A percentile compares a stretch with the other conserved stretches of the same genome.
Evolutionary conservation across 305 asterid species (phyloP).

Genomic region (Solanum hybrid): DNA sequence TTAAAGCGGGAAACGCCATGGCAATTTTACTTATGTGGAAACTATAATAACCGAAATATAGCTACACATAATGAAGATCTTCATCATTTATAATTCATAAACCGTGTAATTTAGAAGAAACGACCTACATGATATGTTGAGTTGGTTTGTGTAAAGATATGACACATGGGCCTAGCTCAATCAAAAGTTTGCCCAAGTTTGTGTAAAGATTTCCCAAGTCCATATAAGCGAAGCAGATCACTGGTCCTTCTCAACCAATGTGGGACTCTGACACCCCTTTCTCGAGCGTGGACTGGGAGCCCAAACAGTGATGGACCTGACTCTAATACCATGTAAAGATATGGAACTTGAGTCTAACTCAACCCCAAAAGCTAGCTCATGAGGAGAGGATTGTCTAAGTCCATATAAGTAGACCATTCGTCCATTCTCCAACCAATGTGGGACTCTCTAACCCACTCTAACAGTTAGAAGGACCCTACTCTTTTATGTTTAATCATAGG

Average conservation of each 20-base stretch:
- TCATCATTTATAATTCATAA: neutral
- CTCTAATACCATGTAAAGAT: neutral
- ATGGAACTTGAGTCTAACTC: neutral
- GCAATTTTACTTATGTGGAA: neutral
- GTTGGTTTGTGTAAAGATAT: neutral
- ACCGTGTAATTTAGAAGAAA: neutral
- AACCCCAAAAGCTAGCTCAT: neutral
- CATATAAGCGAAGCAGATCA: neutral
- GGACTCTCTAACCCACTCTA: neutral
- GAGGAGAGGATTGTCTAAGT: neutral
- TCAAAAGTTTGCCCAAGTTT: neutral
- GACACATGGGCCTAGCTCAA: neutral
- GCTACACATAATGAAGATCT: neutral
- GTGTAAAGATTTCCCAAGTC: neutral
- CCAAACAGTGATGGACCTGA: neutral
- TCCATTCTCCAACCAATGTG: neutral
- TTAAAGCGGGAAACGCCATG: neutral
- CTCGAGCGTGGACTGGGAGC: neutral
- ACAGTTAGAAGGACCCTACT: neutral
- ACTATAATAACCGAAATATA: neutral
- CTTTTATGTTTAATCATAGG: neutral
- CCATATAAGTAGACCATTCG: neutral
- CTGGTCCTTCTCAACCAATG: neutral
- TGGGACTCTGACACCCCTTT: neutral
- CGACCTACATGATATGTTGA: neutral